Base-by-base conservation (phyloP, 441 rosid species). In the Syzygium syzygioides region DNA sequence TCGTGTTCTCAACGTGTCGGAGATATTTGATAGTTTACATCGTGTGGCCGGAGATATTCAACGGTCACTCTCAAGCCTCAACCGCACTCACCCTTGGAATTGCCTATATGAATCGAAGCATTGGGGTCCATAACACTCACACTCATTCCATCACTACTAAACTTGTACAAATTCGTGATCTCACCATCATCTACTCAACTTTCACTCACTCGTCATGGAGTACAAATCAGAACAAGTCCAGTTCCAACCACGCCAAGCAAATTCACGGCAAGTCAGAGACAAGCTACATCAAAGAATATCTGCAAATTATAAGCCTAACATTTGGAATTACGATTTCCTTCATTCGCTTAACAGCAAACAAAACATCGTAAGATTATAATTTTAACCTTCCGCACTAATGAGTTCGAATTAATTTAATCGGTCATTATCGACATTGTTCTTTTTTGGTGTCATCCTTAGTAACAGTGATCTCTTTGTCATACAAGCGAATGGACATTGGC, bases 261-360 rank as follows among this genome's bases (percentile, higher is more conserved):
- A 28, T 60, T 28, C 34, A 18, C 34, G 32, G 2, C 18, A 89
- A 60, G 89, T 64, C 41, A 7, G n/a, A 68, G 84, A 80, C 23
- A 64, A 7, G 23, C 34, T 13, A 26, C 90, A 86, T 2, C 62
- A 80, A 52, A 91, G 94, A 86, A 89, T 94, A 59, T 92, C 93
- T 14, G 93, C 94, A 55, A 86, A 90, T 87, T 94, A 93, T 68
- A 92, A 90, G 79, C 94, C 95, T 18, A 93, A 87, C 91, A 92
- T 92, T 85, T 93, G 96, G 96, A 92, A 91, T 76, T 88, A 90
- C 80, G 92, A 91, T 91, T 91, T 94, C 88, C 83, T 94, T 17
- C 92, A 91, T 32, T 90, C 94, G n/a, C 94, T 93, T 86, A 7
- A 23, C n/a, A 90, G 66, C 89, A 87, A 86, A 86, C 85, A 87